Conservation (phyloP, 495 filamentous ascomycete genomes). For the Aspergillus incahuasiensis region DNA sequence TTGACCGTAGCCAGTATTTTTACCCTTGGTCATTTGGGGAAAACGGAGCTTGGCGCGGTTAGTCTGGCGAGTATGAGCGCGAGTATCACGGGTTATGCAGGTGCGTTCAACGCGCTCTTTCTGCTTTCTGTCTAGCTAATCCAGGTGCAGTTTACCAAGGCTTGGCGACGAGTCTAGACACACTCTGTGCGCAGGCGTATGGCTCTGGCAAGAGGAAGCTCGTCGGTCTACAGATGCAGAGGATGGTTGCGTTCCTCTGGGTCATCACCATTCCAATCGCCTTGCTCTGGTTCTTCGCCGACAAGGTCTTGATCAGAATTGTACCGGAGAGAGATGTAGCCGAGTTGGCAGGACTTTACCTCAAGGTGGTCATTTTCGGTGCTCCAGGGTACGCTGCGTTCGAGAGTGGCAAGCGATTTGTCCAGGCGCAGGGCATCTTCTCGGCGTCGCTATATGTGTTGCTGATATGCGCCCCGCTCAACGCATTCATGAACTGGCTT, state of each 20-base stretch:
- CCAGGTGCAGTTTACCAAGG: conserved; percentile 54
- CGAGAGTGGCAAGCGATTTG: conserved; percentile 67
- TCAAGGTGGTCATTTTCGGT: conserved; percentile 61
- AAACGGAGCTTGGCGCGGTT: conserved; percentile 59
- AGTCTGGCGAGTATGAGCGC: conserved; percentile 65
- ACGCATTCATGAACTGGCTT: conserved; percentile 68
- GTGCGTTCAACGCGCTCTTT: conserved; percentile 1
- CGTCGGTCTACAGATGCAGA: conserved; percentile 68
- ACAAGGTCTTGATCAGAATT: conserved; percentile 54
- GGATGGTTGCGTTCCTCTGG: conserved; percentile 64
- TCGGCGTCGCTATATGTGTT: conserved; percentile 62
- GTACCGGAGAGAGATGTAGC: conserved; percentile 64
- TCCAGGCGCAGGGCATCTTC: conserved; percentile 72
- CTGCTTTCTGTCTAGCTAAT: background rate
- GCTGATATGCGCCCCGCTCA: conserved; percentile 64
- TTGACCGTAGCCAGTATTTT: conserved; percentile 68
- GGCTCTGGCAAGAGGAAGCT: conserved; percentile 64
- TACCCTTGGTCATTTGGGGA: conserved; percentile 61
- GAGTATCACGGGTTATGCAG: conserved; percentile 67
- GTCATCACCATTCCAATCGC: conserved; percentile 61
- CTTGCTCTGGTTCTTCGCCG: conserved; percentile 58
- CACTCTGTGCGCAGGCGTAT: conserved; percentile 72
- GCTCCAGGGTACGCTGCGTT: conserved; percentile 68
- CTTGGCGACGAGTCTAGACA: conserved; percentile 68
- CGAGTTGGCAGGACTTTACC: conserved; percentile 58